Evolutionary conservation across 129 eudicot species (phyloP).

Genomic region (Saposhnikovia divaricata): DNA sequence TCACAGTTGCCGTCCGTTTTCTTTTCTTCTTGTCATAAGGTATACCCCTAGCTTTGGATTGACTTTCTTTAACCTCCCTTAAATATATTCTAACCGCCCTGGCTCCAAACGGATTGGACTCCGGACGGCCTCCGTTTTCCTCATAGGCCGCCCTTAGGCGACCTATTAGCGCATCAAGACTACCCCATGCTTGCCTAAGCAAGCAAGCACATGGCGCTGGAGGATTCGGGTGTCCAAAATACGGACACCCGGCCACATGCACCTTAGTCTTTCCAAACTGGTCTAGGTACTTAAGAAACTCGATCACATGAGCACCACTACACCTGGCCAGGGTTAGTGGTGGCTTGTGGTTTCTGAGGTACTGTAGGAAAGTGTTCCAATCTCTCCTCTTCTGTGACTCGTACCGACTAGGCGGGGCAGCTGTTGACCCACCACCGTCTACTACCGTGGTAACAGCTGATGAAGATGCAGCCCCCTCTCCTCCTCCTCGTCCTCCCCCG

Average conservation of each 20-base stretch:
- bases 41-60: slow-evolving; percentile 72
- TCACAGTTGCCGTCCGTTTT: slow-evolving; percentile 25
- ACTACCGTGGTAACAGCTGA: neutral
- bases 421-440: slow-evolving; percentile 9
- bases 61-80: slow-evolving; percentile 68
- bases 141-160: slow-evolving; percentile 64
- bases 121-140: slow-evolving; percentile 58
- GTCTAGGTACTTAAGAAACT: slow-evolving; percentile 61
- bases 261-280: slow-evolving; percentile 73
- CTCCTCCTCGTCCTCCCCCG: neutral
- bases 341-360: slow-evolving; percentile 59
- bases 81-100: slow-evolving; percentile 64
- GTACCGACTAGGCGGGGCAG: slow-evolving; percentile 52
- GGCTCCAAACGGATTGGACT: slow-evolving; percentile 64
- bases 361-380: slow-evolving; percentile 65
- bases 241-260: slow-evolving; percentile 54
- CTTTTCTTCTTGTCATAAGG: slow-evolving; percentile 75
- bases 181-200: slow-evolving; percentile 67
- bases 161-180: slow-evolving; percentile 62
- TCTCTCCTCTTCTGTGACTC: slow-evolving; percentile 77
- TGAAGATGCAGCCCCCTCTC: slow-evolving; percentile 5
- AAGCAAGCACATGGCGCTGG: slow-evolving; percentile 62
- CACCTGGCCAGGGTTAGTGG: slow-evolving; percentile 48
- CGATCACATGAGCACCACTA: slow-evolving; percentile 72
- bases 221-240: slow-evolving; percentile 57